These are phyloP conservation scores for Casaregolazyma lundiana DNA, from an alignment of 1,139 yeast species.

Conservation along the genomic window DNA sequence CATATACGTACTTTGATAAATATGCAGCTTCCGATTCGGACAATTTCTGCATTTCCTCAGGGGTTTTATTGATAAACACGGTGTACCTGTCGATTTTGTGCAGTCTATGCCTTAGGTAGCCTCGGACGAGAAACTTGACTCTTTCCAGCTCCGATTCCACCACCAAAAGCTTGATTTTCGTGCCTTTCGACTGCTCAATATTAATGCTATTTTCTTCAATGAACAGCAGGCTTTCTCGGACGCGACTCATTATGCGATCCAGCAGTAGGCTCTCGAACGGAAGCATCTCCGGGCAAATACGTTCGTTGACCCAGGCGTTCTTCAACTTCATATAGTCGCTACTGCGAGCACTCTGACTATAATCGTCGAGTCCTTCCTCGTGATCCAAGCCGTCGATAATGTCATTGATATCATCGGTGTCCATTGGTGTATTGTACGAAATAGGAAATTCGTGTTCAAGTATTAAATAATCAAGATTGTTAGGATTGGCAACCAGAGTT, in stretches of 20 bases:
- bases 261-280: conserved; percentile 63
- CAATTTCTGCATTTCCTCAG: conserved; percentile 35
- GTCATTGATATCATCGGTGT: conserved; percentile 24
- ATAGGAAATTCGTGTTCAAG: no score
- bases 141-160: conserved; percentile 91
- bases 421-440: conserved; percentile 1
- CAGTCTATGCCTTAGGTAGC: conserved; percentile 74
- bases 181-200: conserved; percentile 45
- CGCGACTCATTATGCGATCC: conserved; percentile 50
- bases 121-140: conserved; percentile 69
- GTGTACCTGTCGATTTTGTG: conserved; percentile 59
- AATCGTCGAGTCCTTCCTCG: conserved; percentile 9
- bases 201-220: conserved; percentile 59
- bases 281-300: conserved; percentile 78
- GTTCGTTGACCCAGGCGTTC: conserved; percentile 76
- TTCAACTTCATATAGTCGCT: conserved; percentile 34
- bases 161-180: conserved; percentile 73
- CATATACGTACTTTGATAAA: conserved; percentile 39
- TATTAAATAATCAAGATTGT: no score
- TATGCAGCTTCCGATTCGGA: conserved; percentile 61
- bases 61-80: conserved; percentile 44
- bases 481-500: no score
- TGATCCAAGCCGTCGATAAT: conserved; percentile 24
- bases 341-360: not conserved
- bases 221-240: conserved; percentile 55